phyloP scores from a whole-genome alignment of 108 stramenopile genomes.

The Skeletonema tropicum region DNA sequence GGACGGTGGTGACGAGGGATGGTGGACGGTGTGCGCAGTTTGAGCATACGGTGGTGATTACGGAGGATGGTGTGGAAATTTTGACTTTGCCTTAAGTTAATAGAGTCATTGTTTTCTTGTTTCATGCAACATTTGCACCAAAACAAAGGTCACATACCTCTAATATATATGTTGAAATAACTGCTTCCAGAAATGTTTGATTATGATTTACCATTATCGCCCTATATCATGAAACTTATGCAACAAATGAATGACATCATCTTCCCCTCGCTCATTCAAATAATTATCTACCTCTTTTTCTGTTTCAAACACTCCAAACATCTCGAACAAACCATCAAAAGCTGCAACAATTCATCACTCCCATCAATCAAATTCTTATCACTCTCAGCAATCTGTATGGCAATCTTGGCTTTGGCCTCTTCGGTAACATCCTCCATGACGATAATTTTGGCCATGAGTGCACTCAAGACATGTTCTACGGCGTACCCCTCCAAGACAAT shows the following conservation, averaged over 20 bases:
- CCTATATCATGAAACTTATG: neutral
- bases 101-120: no score
- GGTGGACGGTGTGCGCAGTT: constrained; percentile 95
- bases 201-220: neutral
- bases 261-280: neutral
- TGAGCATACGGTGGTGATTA: constrained; percentile 97
- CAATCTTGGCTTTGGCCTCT: constrained; percentile 84
- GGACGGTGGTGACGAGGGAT: constrained; percentile 96
- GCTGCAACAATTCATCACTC: constrained; percentile 94
- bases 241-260: neutral
- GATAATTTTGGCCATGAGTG: constrained; percentile 61
- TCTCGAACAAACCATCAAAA: constrained; percentile 87
- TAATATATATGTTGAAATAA: no score
- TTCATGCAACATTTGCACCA: no score
- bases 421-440: constrained; percentile 64
- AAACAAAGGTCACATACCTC: no score
- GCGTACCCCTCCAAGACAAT: constrained; percentile 88
- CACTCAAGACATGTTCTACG: constrained; percentile 71
- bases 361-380: constrained; percentile 95
- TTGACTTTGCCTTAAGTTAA: constrained; percentile 71
- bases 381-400: constrained; percentile 88
- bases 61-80: constrained; percentile 90
- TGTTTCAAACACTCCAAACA: constrained; percentile 62
- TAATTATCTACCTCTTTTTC: constrained; percentile 10
- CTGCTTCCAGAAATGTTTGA: no score